A percentile compares a stretch with the other conserved stretches of the same genome.
Evolutionary conservation across 768 basidiomycete genomes (phyloP).

Genomic region (Leccinum disarticulatum): DNA sequence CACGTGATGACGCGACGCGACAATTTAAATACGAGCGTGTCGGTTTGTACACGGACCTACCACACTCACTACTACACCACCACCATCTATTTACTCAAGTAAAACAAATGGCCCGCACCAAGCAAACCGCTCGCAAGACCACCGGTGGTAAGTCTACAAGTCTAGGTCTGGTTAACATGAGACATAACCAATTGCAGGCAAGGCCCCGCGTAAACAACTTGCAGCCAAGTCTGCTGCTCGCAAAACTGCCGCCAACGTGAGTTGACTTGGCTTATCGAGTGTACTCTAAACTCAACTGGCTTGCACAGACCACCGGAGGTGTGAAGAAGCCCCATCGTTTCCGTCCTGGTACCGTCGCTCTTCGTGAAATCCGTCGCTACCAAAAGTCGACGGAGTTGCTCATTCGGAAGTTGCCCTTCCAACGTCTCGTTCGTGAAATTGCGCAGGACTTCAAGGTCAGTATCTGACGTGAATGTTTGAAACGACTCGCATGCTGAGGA

Average conservation of each 20-base stretch:
- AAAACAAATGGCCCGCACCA: constrained; percentile 64
- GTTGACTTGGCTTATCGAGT: constrained; percentile 11
- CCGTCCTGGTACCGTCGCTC: constrained; percentile 81
- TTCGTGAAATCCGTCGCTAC: constrained; percentile 87
- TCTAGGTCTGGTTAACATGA: not conserved
- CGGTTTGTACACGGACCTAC: not conserved
- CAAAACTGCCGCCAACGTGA: constrained; percentile 47
- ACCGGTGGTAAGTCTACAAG: constrained; percentile 59
- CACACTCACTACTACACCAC: not conserved
- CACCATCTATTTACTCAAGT: constrained; percentile 19
- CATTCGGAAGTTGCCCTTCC: constrained; percentile 88
- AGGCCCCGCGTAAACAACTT: constrained; percentile 72
- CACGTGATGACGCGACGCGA: constrained; percentile 34
- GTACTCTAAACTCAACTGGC: not conserved
- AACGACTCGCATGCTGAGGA: not conserved
- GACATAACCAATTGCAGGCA: constrained; percentile 36
- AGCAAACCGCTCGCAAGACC: constrained; percentile 86
- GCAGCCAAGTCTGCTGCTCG: constrained; percentile 59
- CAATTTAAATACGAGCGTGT: constrained; percentile 17
- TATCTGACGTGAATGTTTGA: constrained; percentile 21
- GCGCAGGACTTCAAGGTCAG: constrained; percentile 87
- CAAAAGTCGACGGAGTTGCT: constrained; percentile 87
- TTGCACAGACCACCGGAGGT: constrained; percentile 65
- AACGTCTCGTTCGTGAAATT: constrained; percentile 87
- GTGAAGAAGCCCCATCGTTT: constrained; percentile 93